A percentile compares a stretch with the other conserved stretches of the same genome.
phyloP scores from a whole-genome alignment of 805 yeast genomes.

The Pichia membranifaciens region DNA sequence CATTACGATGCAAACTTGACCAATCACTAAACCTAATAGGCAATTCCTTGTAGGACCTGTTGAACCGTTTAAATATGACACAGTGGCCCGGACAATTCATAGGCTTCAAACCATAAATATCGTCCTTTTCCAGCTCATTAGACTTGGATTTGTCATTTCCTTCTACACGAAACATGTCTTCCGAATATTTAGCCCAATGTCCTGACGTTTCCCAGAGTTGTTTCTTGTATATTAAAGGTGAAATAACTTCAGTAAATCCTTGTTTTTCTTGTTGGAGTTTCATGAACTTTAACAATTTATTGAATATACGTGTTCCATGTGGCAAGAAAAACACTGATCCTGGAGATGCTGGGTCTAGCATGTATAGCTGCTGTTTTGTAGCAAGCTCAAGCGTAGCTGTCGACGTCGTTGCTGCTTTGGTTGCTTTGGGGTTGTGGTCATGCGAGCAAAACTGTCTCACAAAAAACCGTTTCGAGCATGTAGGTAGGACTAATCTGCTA shows the following conservation, averaged over 20 bases:
- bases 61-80: conserved; percentile 65
- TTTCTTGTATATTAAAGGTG: conserved; percentile 82
- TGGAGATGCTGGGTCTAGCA: conserved; percentile 77
- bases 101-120: conserved; percentile 71
- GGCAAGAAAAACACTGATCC: conserved; percentile 92
- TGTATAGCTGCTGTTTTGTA: conserved; percentile 65
- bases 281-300: conserved; percentile 75
- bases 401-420: conserved; percentile 22
- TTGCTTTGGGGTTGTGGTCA: conserved; percentile 13
- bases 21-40: conserved; percentile 86
- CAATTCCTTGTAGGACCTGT: conserved; percentile 77
- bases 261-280: conserved; percentile 71
- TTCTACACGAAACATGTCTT: conserved; percentile 87
- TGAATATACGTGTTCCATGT: conserved; percentile 83
- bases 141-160: conserved; percentile 39
- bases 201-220: conserved; percentile 88
- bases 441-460: conserved; percentile 5
- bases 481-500: no score
- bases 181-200: conserved; percentile 92
- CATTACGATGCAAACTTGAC: conserved; percentile 89
- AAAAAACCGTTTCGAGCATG: no score
- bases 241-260: conserved; percentile 87
- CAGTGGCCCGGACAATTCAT: conserved; percentile 60
- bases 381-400: conserved; percentile 42
- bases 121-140: conserved; percentile 34